These are phyloP conservation scores for Saccharomycopsis guyanensis DNA, from an alignment of 805 yeast genomes.

Conservation along the genomic window DNA sequence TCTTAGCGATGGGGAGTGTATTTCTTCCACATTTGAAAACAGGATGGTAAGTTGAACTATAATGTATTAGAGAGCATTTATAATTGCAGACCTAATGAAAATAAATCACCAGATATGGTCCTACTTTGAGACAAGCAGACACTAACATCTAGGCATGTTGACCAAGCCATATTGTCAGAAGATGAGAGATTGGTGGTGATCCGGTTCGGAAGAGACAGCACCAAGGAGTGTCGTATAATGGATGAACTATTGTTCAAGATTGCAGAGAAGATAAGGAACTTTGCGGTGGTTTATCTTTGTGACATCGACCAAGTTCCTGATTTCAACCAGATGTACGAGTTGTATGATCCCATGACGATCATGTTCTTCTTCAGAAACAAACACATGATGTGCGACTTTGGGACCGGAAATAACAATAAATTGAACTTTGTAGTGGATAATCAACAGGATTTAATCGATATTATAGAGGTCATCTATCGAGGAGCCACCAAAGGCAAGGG, in stretches of 20 bases:
- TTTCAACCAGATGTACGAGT: constrained; percentile 81
- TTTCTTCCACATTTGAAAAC: constrained; percentile 5
- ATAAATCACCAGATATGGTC: too few relatives aligned
- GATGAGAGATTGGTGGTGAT: constrained; percentile 82
- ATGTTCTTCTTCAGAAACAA: constrained; percentile 92
- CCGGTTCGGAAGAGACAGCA: constrained; percentile 77
- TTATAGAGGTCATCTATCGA: constrained; percentile 79
- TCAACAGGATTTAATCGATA: constrained; percentile 85
- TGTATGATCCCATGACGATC: constrained; percentile 82
- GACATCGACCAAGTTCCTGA: constrained; percentile 80
- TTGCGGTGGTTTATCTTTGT: constrained; percentile 82
- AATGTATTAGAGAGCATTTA: too few relatives aligned
- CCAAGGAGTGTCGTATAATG: constrained; percentile 77
- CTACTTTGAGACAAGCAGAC: too few relatives aligned
- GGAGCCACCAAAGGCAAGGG: constrained; percentile 94
- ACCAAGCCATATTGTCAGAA: constrained; percentile 92
- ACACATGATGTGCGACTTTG: constrained; percentile 98
- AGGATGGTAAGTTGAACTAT: too few relatives aligned
- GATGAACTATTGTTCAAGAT: constrained; percentile 77
- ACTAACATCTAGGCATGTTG: constrained; percentile 66
- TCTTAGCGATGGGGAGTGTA: constrained; percentile 6
- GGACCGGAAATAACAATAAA: constrained; percentile 96
- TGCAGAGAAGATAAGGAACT: constrained; percentile 78
- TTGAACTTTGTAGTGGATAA: constrained; percentile 72
- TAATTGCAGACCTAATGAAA: too few relatives aligned